A percentile compares a stretch with the other conserved stretches of the same genome.
Conservation (phyloP, 345 rosid genomes). For the Arabis alpina region DNA sequence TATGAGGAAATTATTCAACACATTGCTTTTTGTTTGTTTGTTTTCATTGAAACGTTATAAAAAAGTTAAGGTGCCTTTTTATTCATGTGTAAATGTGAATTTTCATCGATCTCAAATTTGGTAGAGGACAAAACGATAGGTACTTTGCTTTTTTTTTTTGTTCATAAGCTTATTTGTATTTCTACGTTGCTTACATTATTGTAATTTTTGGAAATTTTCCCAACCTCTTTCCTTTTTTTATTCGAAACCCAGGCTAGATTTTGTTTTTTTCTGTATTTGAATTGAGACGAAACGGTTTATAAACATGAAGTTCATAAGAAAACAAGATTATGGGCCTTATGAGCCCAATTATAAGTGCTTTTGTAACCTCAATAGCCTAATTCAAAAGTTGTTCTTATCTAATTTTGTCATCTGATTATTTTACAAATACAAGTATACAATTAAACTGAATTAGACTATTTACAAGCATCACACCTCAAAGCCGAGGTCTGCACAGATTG, state of each 20-base stretch:
- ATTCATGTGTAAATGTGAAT: not conserved
- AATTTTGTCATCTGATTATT: too few species aligned
- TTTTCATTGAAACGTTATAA: not conserved
- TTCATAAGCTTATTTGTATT: not conserved
- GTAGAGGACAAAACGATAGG: not conserved
- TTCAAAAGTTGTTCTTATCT: too few species aligned
- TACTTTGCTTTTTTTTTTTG: not conserved
- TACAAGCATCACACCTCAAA: too few species aligned
- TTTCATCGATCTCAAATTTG: not conserved
- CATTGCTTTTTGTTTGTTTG: not conserved
- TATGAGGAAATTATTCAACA: slow-evolving; percentile 2
- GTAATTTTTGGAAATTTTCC: not conserved
- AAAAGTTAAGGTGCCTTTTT: not conserved
- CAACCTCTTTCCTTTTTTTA: not conserved
- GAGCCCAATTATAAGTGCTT: slow-evolving; percentile 1
- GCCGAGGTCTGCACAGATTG: too few species aligned
- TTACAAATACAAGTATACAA: too few species aligned
- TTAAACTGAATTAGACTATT: too few species aligned
- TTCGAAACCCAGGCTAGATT: not conserved
- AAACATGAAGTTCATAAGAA: not conserved
- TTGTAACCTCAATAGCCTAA: too few species aligned
- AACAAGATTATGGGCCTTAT: slow-evolving; percentile 7
- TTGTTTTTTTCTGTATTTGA: not conserved
- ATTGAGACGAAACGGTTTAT: not conserved
- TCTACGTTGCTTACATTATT: not conserved